Evolutionary conservation across 1,284 basidiomycete genomes (phyloP), one percentile per base, ranked within the genome.

Genomic region (Neolentinus lepideus): DNA sequence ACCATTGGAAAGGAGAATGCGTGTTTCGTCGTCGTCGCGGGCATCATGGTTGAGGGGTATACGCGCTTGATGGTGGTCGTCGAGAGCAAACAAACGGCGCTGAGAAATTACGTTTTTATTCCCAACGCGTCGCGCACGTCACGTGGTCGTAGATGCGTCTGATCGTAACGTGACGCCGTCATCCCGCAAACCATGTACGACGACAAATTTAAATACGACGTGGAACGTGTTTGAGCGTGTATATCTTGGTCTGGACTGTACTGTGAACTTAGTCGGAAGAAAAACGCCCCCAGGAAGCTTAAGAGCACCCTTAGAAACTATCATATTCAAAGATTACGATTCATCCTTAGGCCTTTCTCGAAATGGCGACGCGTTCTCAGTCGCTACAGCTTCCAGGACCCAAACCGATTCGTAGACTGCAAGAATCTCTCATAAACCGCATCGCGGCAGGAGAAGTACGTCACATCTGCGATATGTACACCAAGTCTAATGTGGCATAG

Each of bases 371-470:
- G 38, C 38, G 38, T 43, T 43, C 38, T 16, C 38, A 43, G 38
- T 43, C 38, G 6, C 53, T 43, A 19, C 4, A 53, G 36, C 58
- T 61, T 53, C 54, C 61, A 3, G 72, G 66, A 10, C 75, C 75
- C n/a, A 62, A 62, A 21, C 85, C 88, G 2, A 92, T 92, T 53
- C 79, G 77, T 50, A 77, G 85, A 2, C 75, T 92, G 2, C 79
- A 87, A 48, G 84, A 92, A 61, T 79, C 85, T 1, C 79, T 92
- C 50, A 88, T 91, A 38, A 91, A 91, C 63, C 79, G 85, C 46
- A 91, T 91, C 61, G 89, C 88, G 16, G 88, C 88, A n/a, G 88
- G 88, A 66, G 88, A 91, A 72, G 88, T 88, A 59, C 48, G 67
- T 68, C 19, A 6, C 12, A 16, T 4, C 12, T 11, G 35, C 24